phyloP scores from a whole-genome alignment of 768 basidiomycete species.

The Dendrothele bispora region DNA sequence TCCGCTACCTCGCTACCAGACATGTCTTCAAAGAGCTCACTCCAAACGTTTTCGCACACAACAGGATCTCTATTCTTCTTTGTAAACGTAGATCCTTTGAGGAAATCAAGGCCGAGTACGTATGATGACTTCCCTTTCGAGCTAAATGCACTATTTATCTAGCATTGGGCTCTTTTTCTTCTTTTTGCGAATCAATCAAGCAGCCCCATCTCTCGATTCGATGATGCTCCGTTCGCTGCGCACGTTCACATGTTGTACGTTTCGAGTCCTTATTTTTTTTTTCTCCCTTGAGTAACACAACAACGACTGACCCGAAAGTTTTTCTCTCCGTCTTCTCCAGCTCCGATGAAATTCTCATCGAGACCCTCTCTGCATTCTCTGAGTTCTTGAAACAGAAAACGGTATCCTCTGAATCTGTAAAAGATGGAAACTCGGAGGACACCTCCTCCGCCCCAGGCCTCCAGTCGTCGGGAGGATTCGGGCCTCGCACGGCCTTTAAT shows the following conservation, averaged over 20 bases:
- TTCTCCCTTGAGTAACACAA: background rate
- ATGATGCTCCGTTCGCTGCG: slow-evolving; percentile 16
- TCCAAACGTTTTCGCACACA: slow-evolving; percentile 34
- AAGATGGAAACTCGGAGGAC: no score
- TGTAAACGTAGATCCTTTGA: slow-evolving; percentile 25
- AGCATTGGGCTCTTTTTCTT: no score
- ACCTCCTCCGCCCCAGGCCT: slow-evolving; percentile 3
- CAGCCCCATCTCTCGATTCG: slow-evolving; percentile 19
- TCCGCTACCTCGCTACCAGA: slow-evolving; percentile 33
- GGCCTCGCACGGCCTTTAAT: no score
- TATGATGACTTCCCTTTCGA: no score
- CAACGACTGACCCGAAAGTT: no score
- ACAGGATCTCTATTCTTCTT: slow-evolving; percentile 31
- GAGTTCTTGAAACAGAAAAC: slow-evolving; percentile 19
- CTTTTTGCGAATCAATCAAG: background rate
- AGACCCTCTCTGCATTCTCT: slow-evolving; percentile 15
- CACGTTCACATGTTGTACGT: slow-evolving; percentile 17
- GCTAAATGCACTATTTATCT: no score
- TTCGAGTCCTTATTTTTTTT: no score
- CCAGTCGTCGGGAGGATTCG: no score
- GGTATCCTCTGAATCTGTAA: no score
- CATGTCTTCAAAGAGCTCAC: slow-evolving; percentile 35
- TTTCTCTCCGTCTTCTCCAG: no score
- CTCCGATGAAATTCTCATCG: slow-evolving; percentile 22
- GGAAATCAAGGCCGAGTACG: slow-evolving; percentile 29